Evolutionary conservation across 306 rosid genomes (phyloP), one percentile per base, ranked within the genome.

Genomic region (Fragaria iinumae): DNA sequence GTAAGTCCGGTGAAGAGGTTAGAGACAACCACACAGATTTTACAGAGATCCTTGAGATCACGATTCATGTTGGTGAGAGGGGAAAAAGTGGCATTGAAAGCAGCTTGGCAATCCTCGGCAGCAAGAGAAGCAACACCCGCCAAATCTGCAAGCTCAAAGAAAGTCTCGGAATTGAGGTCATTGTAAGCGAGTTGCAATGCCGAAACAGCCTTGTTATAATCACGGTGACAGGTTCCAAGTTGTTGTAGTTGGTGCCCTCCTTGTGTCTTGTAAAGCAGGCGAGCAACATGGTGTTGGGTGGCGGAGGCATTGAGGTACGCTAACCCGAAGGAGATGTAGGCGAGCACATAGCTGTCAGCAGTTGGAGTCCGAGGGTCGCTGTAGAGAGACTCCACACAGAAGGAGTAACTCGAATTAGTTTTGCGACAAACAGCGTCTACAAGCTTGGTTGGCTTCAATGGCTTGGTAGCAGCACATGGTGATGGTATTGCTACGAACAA

Each of bases 81-180:
- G 52, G 77, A 72, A 56, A 9, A 44, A 2, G 53, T 74, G 53
- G 77, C 77, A 59, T 74, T 74, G 67, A 74, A 32, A 66, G 73
- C 38, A 2, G 47, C 75, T 75, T 80, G 77, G 80, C 90, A 86
- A 44, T 84, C 74, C 62, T 67, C 11, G n/a, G 84, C 84, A 38
- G 49, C 64, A 53, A 55, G 75, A 65, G 86, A 70, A 67, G 84
- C 86, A 50, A 11, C 47, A 17, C 45, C 71, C 29, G 90, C 85
- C 73, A 72, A 74, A 13, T 80, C 78, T 74, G 82, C 84, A 66
- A 84, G 81, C 70, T 71, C 80, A 43, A 34, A 80, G 79, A 77
- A 86, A 8, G 80, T 84, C 76, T 86, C 88, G 38, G 88, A 84
- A 81, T 86, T 74, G 79, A 88, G 81, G 76, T 88, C 90, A 47